Evolutionary conservation across 352 stramenopile genomes (phyloP), one percentile per base, ranked within the genome.

Genomic region (Globisporangium nagaii): DNA sequence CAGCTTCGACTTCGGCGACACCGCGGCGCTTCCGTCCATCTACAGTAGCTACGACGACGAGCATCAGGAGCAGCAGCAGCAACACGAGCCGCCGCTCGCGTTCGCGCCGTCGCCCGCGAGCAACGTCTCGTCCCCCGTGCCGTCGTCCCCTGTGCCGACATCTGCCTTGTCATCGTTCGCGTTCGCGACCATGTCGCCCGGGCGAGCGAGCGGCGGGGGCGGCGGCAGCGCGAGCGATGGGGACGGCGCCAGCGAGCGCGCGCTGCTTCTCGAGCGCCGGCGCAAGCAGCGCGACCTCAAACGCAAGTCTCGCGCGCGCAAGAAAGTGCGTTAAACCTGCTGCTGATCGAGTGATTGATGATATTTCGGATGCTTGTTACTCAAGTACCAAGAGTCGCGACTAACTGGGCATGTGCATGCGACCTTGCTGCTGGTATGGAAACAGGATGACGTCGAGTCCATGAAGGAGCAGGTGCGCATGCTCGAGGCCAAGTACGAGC

Each of bases 401-500:
- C 32, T 35, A 28, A 34, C 28, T 53, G 13, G 15, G n/a, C 13
- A n/a, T n/a, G n/a, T 39, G 19, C 30, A 6, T 24, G n/a, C 20
- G 10, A 8, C 8, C 15, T 8, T 36, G 12, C 24, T 56, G 19
- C 34, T 37, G 10, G 4, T 27, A 20, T 49, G 27, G 10, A n/a
- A 54, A 28, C 41, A 79, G 70, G 61, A 65, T 53, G 65, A 79
- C 37, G 65, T 79, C 36, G 67, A 75, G 47, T 35, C 51, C 52
- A 79, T 79, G 70, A 64, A 73, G 49, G 57, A 60, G 31, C 58
- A 79, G 30, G 70, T 79, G 9, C 41, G 37, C 25, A 36, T 63
- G 36, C 41, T 79, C 10, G 70, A 79, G 52, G 40, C 40, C 24
- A 46, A 60, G n/a, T 76, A 77, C 50, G 61, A 73, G 39, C 35